A percentile compares a stretch with the other conserved stretches of the same genome.
phyloP scores from a whole-genome alignment of 768 basidiomycete genomes.

The Russula ochroleuca region DNA sequence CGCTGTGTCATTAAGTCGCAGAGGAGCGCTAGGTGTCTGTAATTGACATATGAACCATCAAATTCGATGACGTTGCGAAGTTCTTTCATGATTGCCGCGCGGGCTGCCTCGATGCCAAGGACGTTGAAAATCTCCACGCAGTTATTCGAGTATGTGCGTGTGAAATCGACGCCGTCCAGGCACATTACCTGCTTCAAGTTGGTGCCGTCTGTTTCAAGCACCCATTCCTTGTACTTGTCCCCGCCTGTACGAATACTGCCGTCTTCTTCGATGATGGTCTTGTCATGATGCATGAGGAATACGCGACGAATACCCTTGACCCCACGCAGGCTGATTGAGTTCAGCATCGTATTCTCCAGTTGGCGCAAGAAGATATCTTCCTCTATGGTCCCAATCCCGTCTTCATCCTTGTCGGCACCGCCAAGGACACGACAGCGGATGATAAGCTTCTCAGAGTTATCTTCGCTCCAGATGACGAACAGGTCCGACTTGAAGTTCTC shows the following conservation, averaged over 20 bases:
- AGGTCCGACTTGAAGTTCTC: conserved; percentile 94
- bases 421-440: conserved; percentile 93
- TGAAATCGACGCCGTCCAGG: conserved; percentile 91
- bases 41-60: conserved; percentile 99
- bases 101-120: conserved; percentile 94
- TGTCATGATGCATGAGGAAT: conserved; percentile 88
- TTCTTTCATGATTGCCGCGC: conserved; percentile 91
- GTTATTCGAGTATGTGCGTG: conserved; percentile 93
- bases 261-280: conserved; percentile 56
- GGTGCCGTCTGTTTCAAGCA: conserved; percentile 94
- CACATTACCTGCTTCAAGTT: conserved; percentile 95
- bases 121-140: conserved; percentile 93
- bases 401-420: conserved; percentile 80
- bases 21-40: conserved; percentile 91
- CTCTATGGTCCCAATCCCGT: conserved; percentile 67
- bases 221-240: conserved; percentile 81
- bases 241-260: conserved; percentile 49
- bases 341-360: conserved; percentile 94
- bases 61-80: conserved; percentile 95
- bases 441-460: conserved; percentile 95
- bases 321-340: conserved; percentile 91
- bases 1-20: conserved; percentile 99
- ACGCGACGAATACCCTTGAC: conserved; percentile 88
- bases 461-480: conserved; percentile 98
- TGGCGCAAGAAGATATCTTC: conserved; percentile 97